Evolutionary conservation across 768 basidiomycete species (phyloP).

Genomic region (Termitomyces sp.): DNA sequence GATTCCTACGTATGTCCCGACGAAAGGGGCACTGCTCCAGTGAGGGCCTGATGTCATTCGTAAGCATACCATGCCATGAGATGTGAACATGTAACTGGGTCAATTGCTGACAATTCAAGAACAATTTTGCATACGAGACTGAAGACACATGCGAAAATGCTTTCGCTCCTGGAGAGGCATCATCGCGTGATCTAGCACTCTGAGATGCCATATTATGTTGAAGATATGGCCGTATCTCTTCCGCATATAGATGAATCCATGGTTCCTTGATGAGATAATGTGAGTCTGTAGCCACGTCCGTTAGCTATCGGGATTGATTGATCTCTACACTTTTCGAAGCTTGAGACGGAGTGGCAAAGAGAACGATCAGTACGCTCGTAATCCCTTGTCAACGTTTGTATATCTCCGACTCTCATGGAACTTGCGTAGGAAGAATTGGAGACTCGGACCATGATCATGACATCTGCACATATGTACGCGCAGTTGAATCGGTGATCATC

Average conservation of each 20-base stretch:
- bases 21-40: conserved; percentile 29
- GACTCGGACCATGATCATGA: neutral
- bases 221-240: neutral
- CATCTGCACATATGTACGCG: neutral
- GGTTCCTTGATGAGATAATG: neutral
- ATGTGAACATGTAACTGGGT: neutral
- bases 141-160: neutral
- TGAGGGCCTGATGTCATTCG: neutral
- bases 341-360: neutral
- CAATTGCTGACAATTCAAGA: neutral
- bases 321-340: neutral
- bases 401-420: neutral
- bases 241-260: neutral
- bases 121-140: neutral
- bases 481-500: neutral
- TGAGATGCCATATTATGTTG: neutral
- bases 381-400: neutral
- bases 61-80: neutral
- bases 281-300: neutral
- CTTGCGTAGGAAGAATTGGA: neutral
- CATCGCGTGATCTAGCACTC: neutral
- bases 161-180: neutral
- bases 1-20: conserved; percentile 36
- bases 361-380: neutral
- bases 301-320: neutral